Evolutionary conservation across 208 protist species (phyloP).

Genomic region (Leishmania gerbilli): DNA sequence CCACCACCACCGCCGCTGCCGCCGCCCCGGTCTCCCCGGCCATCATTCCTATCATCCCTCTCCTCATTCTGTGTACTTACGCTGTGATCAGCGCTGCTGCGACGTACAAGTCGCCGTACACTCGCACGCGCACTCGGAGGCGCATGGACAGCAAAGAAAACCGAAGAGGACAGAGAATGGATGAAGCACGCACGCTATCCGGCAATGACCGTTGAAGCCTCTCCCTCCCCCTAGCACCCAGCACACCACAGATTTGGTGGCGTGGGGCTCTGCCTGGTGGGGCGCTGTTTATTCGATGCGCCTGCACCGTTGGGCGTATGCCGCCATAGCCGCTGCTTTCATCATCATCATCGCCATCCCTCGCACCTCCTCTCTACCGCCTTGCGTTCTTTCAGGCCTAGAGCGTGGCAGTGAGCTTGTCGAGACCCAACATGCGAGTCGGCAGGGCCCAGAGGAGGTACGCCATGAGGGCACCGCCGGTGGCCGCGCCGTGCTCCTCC

Average conservation of each 20-base stretch:
- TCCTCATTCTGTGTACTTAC: not conserved
- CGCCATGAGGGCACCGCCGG: constrained; percentile 85
- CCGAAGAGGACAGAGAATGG: not conserved
- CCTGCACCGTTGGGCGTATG: not conserved
- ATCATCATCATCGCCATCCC: not conserved
- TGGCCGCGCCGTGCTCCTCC: constrained; percentile 84
- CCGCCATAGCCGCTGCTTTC: not conserved
- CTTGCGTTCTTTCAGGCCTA: constrained; percentile 14
- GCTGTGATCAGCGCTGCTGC: not conserved
- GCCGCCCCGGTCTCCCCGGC: too few relatives aligned
- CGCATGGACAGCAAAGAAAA: not conserved
- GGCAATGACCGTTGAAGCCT: not conserved
- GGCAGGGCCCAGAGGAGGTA: constrained; percentile 89
- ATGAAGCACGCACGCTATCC: not conserved
- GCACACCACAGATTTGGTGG: not conserved
- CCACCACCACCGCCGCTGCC: too few relatives aligned
- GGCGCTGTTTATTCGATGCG: not conserved
- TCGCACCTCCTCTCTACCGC: not conserved
- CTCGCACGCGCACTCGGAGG: not conserved
- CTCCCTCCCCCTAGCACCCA: not conserved
- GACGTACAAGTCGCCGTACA: not conserved
- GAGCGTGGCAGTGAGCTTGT: constrained; percentile 83
- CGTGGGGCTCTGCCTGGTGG: not conserved
- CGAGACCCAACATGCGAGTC: constrained; percentile 80
- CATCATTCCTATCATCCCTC: not conserved